Conservation (phyloP, 2,329 filamentous ascomycete genomes). For the Beauveria medogensis region DNA sequence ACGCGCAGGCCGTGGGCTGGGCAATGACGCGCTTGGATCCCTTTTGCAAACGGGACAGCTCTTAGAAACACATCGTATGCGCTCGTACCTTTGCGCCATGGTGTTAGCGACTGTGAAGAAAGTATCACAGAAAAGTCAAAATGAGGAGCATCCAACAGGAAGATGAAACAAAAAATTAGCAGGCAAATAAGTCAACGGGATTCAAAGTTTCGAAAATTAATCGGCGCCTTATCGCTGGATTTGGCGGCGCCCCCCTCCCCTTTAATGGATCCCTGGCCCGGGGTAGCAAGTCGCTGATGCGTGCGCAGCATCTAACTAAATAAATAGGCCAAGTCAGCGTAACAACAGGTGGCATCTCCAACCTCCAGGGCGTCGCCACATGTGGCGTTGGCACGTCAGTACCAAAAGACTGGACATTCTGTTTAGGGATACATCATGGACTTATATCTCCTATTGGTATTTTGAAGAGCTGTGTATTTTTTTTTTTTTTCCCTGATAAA, state of each 20-base stretch:
- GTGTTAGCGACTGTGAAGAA: background rate
- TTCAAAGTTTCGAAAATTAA: background rate
- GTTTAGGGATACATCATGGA: too few relatives aligned
- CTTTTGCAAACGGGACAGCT: background rate
- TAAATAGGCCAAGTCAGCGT: background rate
- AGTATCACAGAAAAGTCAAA: background rate
- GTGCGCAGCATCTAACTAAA: background rate
- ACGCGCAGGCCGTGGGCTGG: background rate
- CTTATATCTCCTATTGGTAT: too few relatives aligned
- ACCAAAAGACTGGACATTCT: background rate
- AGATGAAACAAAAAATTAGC: background rate
- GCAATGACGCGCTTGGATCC: background rate
- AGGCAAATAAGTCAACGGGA: background rate
- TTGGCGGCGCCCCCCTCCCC: background rate
- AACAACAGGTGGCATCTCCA: conserved; percentile 8
- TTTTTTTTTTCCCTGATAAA: too few relatives aligned
- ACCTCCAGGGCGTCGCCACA: background rate
- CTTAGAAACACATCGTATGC: background rate
- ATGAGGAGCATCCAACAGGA: background rate
- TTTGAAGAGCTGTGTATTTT: too few relatives aligned
- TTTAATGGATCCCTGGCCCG: conserved; percentile 5
- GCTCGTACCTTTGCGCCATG: conserved; percentile 29
- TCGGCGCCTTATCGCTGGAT: background rate
- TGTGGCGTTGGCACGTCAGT: background rate
- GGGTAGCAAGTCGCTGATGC: background rate